Evolutionary conservation across 2,329 filamentous ascomycete genomes (phyloP), one percentile per base, ranked within the genome.

Genomic region (Drechslerella dactyloides): DNA sequence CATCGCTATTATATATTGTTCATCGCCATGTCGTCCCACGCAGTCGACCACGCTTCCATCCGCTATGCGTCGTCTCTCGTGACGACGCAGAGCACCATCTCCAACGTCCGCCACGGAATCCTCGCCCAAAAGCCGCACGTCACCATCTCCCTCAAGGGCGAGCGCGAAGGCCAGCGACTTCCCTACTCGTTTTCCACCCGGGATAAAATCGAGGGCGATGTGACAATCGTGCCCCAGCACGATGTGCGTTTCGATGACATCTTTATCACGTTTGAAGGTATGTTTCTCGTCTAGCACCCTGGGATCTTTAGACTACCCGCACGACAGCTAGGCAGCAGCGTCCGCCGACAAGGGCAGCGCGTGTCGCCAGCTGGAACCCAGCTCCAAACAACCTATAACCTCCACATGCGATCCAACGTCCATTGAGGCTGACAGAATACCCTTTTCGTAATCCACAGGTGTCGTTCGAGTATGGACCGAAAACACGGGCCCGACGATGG

Each of bases 241-340:
- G 84, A 86, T 56, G 85, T 81, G 2, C 79, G 79, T 37, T 87
- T 87, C 75, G 85, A 87, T 53, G 81, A 85, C 7, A 78, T 87
- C 40, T 82, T 85, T 30, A 86, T 88, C 75, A 81, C 83, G 2
- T 85, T 87, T 63, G 80, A 85, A 73, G 86, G 84, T 84, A 77
- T 73, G 79, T 72, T 59, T 59, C 58, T 69, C 65, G 64, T 69
- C 64, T 69, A 69, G 46, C 35, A 63, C 59, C 66, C 59, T 30
- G 57, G 57, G 37, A 51, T 33, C 13, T 50, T 69, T 77, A 52
- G 68, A 33, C 48, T 62, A 58, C 60, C 37, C 57, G 66, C 53
- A 59, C 59, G 63, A 70, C 66, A 63, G 66, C 66, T 70, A 70
- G 66, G 66, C 66, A 70, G 66, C 66, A 59, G 30, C 37, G 5